Base-by-base conservation (phyloP, 148 eudicot species). In the Heliamphora exappendiculata region DNA sequence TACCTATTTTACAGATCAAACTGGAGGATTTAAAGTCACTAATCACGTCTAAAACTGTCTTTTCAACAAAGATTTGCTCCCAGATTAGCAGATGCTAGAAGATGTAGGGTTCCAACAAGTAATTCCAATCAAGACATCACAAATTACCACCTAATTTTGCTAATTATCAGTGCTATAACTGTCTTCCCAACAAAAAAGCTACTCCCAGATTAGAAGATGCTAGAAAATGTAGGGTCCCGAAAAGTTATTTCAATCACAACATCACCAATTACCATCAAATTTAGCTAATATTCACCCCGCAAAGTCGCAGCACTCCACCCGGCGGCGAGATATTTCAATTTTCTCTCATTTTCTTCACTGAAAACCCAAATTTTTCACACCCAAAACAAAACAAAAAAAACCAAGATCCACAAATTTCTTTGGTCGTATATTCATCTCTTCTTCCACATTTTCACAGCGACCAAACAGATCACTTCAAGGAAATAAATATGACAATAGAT, bases 31-130 rank as follows among this genome's bases (percentile, higher is more conserved):
- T 8, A 41, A 24, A 74, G 51, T 41, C 66, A 1, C 10, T 57
- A 34, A 73, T 72, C 65, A 73, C 34, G 55, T 34, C 51, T 73
- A 22, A 73, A 73, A 8, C 76, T 34, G n/a, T 54, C 19, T 73
- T 55, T 26, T 37, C 34, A 24, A 55, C 34, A 24, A 8, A 16
- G 13, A 37, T 34, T 37, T 57, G 76, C 49, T 57, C 57, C 66
- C 14, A 24, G 36, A 37, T 73, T 57, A 22, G 50, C 34, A 50
- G 7, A 66, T 5, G 22, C 4, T 36, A 5, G 11, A 37, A 66
- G 10, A 66, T 37, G 16, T 42, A 66, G 26, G 24, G 47, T 4
- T 66, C 47, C 16, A 5, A 44, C 47, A 4, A 37, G 29, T n/a
- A n/a, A 66, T 37, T 41, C 10, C 47, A 20, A 39, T 13, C 65